Evolutionary conservation across 2,329 filamentous ascomycete genomes (phyloP), one percentile per base, ranked within the genome.

Genomic region (Byssochlamys sp.): DNA sequence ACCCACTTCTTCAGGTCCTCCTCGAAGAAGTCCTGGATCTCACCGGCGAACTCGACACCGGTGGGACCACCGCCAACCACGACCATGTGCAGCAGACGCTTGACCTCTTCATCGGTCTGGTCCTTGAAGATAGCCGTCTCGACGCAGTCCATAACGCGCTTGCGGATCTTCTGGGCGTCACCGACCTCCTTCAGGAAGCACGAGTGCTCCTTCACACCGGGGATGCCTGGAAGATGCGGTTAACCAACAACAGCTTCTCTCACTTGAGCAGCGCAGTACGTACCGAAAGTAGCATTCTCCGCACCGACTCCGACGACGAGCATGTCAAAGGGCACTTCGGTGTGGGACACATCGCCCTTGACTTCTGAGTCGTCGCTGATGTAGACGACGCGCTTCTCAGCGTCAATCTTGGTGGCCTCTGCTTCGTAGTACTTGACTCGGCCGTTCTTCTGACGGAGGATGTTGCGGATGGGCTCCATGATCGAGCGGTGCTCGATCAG

Each of bases 61-160:
- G 92, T 97, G 48, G 92, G 92, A 59, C 92, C 92, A 77, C 92
- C 92, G 66, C 92, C 88, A 55, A 91, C 89, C 52, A 91, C 92
- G 57, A 99, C 94, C 91, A 97, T 97, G 82, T 97, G 92, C 73
- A 99, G 83, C 67, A 99, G 85, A 65, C 94, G 90, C 79, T 95
- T 87, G 71, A 95, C 80, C 78, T 99, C 95, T 64, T 94, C 90
- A 14, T 83, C 79, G 39, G 84, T 81, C 79, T 99, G 94, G 71
- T 91, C 92, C 84, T 97, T 97, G 87, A 99, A 96, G 61, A 90
- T 92, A 55, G 94, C 94, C 35, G 92, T 96, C 80, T 99, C 94
- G 66, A 96, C 91, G 74, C 94, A 99, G 79, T 99, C 94, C 94
- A 99, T 99, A 77, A 99, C 96, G 77, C 90, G 91, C 82, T 92